phyloP scores from a whole-genome alignment of 2,329 filamentous ascomycete species.

The Simplicillium aogashimaense region DNA sequence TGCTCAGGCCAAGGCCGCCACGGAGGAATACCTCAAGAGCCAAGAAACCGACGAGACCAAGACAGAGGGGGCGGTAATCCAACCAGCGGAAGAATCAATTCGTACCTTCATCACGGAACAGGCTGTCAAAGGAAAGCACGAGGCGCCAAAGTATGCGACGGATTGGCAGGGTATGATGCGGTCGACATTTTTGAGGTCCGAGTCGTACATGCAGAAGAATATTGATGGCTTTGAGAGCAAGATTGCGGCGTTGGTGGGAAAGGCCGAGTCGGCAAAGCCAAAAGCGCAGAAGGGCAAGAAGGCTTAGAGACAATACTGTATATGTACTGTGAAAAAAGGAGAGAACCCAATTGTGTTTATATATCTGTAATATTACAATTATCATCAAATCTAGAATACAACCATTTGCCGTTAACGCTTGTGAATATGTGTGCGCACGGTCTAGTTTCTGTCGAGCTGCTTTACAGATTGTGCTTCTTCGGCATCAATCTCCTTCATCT shows the following conservation, averaged over 20 bases:
- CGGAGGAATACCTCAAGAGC: constrained; percentile 18
- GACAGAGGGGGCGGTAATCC: constrained; percentile 16
- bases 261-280: constrained; percentile 1
- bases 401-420: constrained; percentile 1
- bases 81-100: constrained; percentile 21
- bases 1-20: constrained; percentile 15
- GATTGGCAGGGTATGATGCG: constrained; percentile 23
- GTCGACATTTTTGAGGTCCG: constrained; percentile 25
- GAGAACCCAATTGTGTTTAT: not conserved
- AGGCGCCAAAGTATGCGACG: constrained; percentile 20
- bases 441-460: constrained; percentile 21
- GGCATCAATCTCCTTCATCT: constrained; percentile 38
- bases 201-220: constrained; percentile 23
- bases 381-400: not conserved
- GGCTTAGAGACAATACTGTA: not conserved
- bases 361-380: no score
- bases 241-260: constrained; percentile 10
- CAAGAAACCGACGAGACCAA: constrained; percentile 7
- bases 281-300: constrained; percentile 1
- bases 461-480: constrained; percentile 39
- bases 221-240: constrained; percentile 28
- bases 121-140: constrained; percentile 25
- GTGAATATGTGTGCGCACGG: not conserved
- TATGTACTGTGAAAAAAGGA: not conserved
- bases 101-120: constrained; percentile 20